Percentiles rank a stretch among this genome's conserved stretches.
Evolutionary conservation across 495 filamentous ascomycete genomes (phyloP).

Genomic region (Bombardia bombarda): DNA sequence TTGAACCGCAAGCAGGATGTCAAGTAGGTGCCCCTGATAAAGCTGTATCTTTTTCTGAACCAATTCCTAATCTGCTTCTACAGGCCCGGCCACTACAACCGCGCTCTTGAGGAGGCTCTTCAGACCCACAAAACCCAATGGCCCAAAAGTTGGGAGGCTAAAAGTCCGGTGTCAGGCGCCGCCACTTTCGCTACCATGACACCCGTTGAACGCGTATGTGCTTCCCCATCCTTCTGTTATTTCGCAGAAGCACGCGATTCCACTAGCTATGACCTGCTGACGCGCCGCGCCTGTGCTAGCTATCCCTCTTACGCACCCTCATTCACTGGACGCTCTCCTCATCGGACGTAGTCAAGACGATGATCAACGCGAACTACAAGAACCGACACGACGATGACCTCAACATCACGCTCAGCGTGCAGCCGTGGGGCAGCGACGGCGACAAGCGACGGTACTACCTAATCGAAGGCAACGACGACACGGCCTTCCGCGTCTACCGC

Average conservation of each 20-base stretch:
- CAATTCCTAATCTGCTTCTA: neutral
- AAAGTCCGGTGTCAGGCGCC: constrained; percentile 74
- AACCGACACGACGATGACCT: constrained; percentile 85
- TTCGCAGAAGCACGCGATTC: too few species aligned
- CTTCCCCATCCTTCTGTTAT: neutral
- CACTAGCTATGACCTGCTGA: neutral
- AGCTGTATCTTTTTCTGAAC: neutral
- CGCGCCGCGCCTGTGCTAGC: constrained; percentile 33
- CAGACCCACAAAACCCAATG: constrained; percentile 80
- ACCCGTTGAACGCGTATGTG: constrained; percentile 69
- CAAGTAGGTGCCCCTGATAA: constrained; percentile 59
- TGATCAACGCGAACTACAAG: constrained; percentile 86
- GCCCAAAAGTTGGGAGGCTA: constrained; percentile 77
- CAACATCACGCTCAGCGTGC: constrained; percentile 87
- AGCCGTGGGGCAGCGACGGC: constrained; percentile 88
- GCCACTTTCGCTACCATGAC: constrained; percentile 72
- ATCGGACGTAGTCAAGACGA: constrained; percentile 71
- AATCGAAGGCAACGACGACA: constrained; percentile 91
- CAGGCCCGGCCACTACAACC: constrained; percentile 78
- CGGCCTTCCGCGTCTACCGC: constrained; percentile 85
- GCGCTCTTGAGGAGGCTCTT: constrained; percentile 90
- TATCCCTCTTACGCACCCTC: constrained; percentile 73
- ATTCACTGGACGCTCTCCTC: constrained; percentile 85
- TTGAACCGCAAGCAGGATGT: constrained; percentile 97
- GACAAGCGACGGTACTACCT: constrained; percentile 89